Percentiles rank a stretch among this genome's conserved stretches.
Conservation (phyloP, 1,284 basidiomycete species). For the Paramarasmius palmivorus region DNA sequence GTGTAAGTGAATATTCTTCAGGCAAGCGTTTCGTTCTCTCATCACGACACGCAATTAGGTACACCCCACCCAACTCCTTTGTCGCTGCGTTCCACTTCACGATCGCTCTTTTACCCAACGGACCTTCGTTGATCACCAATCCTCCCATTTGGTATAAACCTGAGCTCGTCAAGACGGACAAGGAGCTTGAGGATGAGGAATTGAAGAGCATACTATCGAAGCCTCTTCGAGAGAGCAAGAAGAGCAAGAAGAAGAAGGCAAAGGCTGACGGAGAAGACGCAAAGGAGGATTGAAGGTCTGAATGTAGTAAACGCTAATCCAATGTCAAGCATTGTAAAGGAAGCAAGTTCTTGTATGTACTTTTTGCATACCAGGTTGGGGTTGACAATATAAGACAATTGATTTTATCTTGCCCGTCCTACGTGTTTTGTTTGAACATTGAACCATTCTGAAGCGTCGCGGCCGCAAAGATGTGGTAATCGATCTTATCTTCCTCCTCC, state of each 20-base stretch:
- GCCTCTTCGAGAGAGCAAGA: conserved; percentile 87
- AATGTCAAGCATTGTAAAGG: background rate
- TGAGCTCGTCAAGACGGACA: conserved; percentile 86
- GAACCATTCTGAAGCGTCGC: too few species aligned
- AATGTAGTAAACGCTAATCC: background rate
- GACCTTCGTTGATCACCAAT: conserved; percentile 83
- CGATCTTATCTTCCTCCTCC: conserved; percentile 2
- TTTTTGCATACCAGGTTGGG: background rate
- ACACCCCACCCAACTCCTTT: conserved; percentile 77
- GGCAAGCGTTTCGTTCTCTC: conserved; percentile 4
- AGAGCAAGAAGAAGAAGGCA: conserved; percentile 85
- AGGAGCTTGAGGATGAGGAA: conserved; percentile 87
- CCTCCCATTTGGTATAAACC: conserved; percentile 92
- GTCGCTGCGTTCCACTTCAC: conserved; percentile 97
- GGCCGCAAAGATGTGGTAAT: too few species aligned
- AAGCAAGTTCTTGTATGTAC: too few species aligned
- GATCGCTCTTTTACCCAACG: conserved; percentile 83
- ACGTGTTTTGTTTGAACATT: too few species aligned
- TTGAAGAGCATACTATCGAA: conserved; percentile 78
- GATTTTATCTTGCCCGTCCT: too few species aligned
- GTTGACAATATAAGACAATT: background rate
- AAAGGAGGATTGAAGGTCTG: conserved; percentile 12
- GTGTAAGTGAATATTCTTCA: conserved; percentile 53
- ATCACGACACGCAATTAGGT: conserved; percentile 41
- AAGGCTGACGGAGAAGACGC: conserved; percentile 42